A percentile compares a stretch with the other conserved stretches of the same genome.
Conservation (phyloP, 192 early-diverging fungal genomes). For the Phlyctochytrium planicorne region DNA sequence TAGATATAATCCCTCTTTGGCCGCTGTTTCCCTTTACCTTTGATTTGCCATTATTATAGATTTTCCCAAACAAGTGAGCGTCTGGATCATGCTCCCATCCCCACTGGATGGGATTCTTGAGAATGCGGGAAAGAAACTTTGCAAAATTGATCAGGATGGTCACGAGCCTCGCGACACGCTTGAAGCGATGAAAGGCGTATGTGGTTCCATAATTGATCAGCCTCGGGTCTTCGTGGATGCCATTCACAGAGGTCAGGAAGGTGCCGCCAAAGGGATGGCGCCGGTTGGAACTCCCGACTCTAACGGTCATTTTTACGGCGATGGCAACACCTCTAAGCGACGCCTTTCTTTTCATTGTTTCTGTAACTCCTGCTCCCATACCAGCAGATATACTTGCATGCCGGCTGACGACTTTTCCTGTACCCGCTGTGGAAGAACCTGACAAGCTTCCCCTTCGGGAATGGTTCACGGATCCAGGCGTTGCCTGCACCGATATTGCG, state of each 20-base stretch:
- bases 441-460: too few species aligned
- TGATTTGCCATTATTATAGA: too few species aligned
- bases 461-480: too few species aligned
- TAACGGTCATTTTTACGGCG: not conserved
- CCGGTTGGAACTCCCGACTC: not conserved
- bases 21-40: not conserved
- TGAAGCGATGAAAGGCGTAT: constrained; percentile 19
- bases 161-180: constrained; percentile 32
- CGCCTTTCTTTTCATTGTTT: not conserved
- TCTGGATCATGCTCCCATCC: constrained; percentile 45
- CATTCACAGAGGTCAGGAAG: not conserved
- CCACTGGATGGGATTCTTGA: constrained; percentile 46
- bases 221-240: not conserved
- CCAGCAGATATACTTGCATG: too few species aligned
- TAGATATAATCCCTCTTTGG: constrained; percentile 11
- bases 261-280: not conserved
- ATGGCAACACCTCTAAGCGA: not conserved
- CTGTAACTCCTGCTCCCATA: not conserved
- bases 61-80: constrained; percentile 22
- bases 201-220: not conserved
- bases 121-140: constrained; percentile 41
- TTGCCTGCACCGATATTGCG: too few species aligned
- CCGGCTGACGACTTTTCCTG: too few species aligned
- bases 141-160: constrained; percentile 32
- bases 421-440: too few species aligned